Evolutionary conservation across 2,329 filamentous ascomycete genomes (phyloP), one percentile per base, ranked within the genome.

Genomic region (Dissoconium aciculare): DNA sequence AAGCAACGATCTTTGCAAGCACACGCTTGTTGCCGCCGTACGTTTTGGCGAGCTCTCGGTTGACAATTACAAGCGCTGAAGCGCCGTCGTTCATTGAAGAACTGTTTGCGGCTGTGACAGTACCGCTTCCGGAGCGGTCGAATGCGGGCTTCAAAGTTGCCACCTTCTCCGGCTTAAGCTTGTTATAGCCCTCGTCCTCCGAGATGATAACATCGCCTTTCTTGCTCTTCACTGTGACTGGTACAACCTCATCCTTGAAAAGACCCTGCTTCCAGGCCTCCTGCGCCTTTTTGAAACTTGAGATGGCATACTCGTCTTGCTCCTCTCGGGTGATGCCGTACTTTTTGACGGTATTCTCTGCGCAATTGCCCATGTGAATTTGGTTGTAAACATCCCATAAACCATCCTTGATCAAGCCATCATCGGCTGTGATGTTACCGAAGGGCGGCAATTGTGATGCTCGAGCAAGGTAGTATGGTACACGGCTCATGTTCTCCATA

Each of bases 351-450:
- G 87, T 94, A 44, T 78, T 82, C 62, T 98, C 89, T 11, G 85
- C 85, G 53, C 89, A 98, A 46, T 89, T 84, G 26, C 89, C 89
- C 89, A 98, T 98, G 59, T 95, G 89, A 50, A 94, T 79, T 53
- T 93, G 72, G 55, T 92, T 84, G 58, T 94, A 98, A 10, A 93
- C 87, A 53, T 98, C 89, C 64, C 83, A 93, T 38, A 98, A 60
- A 1, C 89, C 89, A 50, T 98, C 89, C 56, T 89, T 89, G 52
- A 95, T 78, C 47, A 98, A 60, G 0, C 87, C 89, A 50, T 98
- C 89, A 55, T 92, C 78, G 57, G 93, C 63, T 57, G 79, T 79
- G 44, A 89, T 66, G 47, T 93, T 74, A 17, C 89, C 89, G 49
- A 95, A 94, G 0, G 83, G 64, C 1, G 85, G 81, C 44, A 89